phyloP scores from a whole-genome alignment of 345 rosid species.

The Murraya koenigii region DNA sequence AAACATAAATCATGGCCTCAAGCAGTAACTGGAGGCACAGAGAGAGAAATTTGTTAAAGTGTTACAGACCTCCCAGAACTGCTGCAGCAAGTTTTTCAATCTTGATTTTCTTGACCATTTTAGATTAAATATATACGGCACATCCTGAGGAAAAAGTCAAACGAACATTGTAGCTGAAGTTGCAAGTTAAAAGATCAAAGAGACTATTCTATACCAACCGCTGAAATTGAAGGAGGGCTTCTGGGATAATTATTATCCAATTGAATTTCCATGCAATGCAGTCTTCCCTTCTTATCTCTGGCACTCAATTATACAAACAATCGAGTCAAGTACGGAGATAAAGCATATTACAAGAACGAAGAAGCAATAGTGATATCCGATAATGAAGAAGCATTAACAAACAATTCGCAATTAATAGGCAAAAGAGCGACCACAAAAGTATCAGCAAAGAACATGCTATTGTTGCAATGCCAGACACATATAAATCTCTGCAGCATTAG shows the following conservation, averaged over 20 bases:
- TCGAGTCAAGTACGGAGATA: slow-evolving; percentile 1
- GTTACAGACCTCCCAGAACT: slow-evolving; percentile 51
- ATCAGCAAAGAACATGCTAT: neutral
- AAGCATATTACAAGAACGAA: neutral
- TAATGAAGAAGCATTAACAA: neutral
- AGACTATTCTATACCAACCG: slow-evolving; percentile 42
- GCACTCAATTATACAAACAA: slow-evolving; percentile 13
- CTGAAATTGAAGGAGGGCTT: slow-evolving; percentile 64
- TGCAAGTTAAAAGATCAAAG: neutral
- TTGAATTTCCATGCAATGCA: slow-evolving; percentile 57
- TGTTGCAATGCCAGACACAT: neutral
- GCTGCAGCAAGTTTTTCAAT: slow-evolving; percentile 59
- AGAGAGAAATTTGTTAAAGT: neutral
- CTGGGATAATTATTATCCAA: slow-evolving; percentile 52
- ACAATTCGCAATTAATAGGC: neutral
- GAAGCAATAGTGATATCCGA: neutral
- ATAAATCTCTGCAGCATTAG: neutral
- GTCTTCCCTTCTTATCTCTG: slow-evolving; percentile 63
- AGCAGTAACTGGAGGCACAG: neutral
- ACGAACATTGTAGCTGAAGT: slow-evolving; percentile 8
- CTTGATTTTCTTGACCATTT: slow-evolving; percentile 59
- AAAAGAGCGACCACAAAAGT: neutral
- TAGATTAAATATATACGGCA: slow-evolving; percentile 55
- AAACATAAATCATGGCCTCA: slow-evolving; percentile 4
- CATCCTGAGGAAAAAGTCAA: slow-evolving; percentile 43